These are phyloP conservation scores for Vishniacozyma victoriae DNA, from an alignment of 768 basidiomycete species.

Conservation along the genomic window DNA sequence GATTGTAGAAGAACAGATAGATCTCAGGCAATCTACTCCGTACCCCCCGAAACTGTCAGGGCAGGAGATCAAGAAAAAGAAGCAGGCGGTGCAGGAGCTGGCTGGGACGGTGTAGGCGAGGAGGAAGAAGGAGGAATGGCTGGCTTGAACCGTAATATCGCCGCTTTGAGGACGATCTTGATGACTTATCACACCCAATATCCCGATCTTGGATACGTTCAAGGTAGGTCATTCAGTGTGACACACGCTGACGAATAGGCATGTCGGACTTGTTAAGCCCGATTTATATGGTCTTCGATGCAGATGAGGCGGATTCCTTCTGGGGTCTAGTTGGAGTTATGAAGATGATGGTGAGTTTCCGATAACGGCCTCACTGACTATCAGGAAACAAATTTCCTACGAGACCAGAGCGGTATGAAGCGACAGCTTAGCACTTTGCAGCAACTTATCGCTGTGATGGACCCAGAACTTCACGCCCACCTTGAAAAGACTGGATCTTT, in stretches of 20 bases:
- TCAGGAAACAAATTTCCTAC: conserved; percentile 88
- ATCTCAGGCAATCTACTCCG: conserved; percentile 78
- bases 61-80: conserved; percentile 55
- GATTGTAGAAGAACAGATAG: conserved; percentile 95
- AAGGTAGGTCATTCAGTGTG: conserved; percentile 50
- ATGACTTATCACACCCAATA: conserved; percentile 56
- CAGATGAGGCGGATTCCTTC: conserved; percentile 83
- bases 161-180: conserved; percentile 75
- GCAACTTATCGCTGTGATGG: conserved; percentile 85
- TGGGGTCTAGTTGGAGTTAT: conserved; percentile 96
- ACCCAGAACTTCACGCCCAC: conserved; percentile 89
- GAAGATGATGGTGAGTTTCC: conserved; percentile 75
- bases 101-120: conserved; percentile 21
- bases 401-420: conserved; percentile 98
- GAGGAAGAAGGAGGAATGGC: conserved; percentile 44
- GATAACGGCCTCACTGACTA: background rate
- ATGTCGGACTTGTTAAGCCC: conserved; percentile 97
- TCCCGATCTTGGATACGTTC: conserved; percentile 74
- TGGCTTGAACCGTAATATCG: conserved; percentile 56
- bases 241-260: conserved; percentile 41
- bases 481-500: conserved; percentile 79
- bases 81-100: conserved; percentile 41
- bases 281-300: conserved; percentile 82
- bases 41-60: conserved; percentile 24
- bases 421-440: conserved; percentile 82